phyloP scores from a whole-genome alignment of 306 rosid genomes.

The Ziziphus jujuba region DNA sequence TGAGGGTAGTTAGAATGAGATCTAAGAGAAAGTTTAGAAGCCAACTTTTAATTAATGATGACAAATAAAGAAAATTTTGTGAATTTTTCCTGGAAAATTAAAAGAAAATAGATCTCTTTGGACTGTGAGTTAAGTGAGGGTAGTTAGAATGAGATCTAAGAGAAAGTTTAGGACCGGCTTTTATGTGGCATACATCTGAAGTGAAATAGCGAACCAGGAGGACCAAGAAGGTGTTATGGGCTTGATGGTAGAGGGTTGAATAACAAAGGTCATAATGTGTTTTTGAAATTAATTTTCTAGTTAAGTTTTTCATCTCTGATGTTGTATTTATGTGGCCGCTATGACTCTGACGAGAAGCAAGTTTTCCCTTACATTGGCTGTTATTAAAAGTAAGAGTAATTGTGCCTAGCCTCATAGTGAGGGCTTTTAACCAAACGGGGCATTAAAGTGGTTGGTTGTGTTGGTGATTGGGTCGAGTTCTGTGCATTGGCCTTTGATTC shows the following conservation, averaged over 20 bases:
- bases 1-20: too few species aligned
- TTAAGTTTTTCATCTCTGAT: not conserved
- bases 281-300: not conserved
- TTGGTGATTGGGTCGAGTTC: too few species aligned
- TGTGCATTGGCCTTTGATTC: too few species aligned
- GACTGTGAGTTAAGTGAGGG: not conserved
- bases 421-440: too few species aligned
- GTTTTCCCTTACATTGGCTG: not conserved
- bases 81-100: not conserved
- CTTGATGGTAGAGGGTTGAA: not conserved
- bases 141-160: not conserved
- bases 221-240: not conserved
- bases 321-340: not conserved
- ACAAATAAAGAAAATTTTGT: not conserved
- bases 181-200: not conserved
- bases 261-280: not conserved
- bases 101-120: not conserved
- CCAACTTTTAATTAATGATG: too few species aligned
- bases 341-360: not conserved
- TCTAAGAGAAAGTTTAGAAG: not conserved
- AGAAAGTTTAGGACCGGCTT: too few species aligned
- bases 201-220: not conserved
- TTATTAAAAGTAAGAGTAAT: too few species aligned
- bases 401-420: too few species aligned
- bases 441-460: too few species aligned